Base-by-base conservation (phyloP, 2,329 filamentous ascomycete genomes). In the Colletotrichum abscissum region DNA sequence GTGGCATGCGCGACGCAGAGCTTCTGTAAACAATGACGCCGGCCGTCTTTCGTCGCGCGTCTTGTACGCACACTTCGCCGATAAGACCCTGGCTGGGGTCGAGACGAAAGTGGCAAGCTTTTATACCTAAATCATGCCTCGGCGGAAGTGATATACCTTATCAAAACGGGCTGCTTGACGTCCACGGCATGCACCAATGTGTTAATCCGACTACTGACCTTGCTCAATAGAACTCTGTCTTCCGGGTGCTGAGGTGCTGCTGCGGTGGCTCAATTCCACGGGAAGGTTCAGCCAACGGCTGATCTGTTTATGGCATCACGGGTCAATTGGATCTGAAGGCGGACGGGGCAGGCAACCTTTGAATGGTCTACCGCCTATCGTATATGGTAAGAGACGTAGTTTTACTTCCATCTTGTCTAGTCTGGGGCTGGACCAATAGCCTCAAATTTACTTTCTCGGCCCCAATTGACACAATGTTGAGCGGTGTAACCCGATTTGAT, bases 11-110 rank as follows among this genome's bases (percentile, higher is more conserved):
- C 30, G 28, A 0, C 22, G 24, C 2, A 52, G 46, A 35, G 55
- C 67, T 22, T 57, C 63, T 5, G 9, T 2, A 9, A 30, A 35
- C 14, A 19, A 30, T 8, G 2, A 11, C 24, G 19, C 4, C 28
- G 64, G 52, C 8, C 38, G 14, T 8, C 19, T 24, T 2, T 72
- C 57, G 42, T 49, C 63, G 24, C 56, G 63, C 24, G 46, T 56
- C 30, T 22, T 58, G 6, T 67, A 68, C 35, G 57, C 35, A 5
- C 24, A 57, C 49, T 68, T 30, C 22, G 57, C 67, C n/a, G 63
- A 68, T 49, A 22, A 30, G 1, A 12, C 60, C 1, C 46, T 67
- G 49, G 33, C n/a, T 14, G 35, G 1, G 4, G 67, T 72, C 11
- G 57, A 72, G 35, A 12, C 1, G 2, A 63, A 46, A 8, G 59